phyloP scores from a whole-genome alignment of 1,139 yeast species.

The Pneumocystis wakefieldiae region DNA sequence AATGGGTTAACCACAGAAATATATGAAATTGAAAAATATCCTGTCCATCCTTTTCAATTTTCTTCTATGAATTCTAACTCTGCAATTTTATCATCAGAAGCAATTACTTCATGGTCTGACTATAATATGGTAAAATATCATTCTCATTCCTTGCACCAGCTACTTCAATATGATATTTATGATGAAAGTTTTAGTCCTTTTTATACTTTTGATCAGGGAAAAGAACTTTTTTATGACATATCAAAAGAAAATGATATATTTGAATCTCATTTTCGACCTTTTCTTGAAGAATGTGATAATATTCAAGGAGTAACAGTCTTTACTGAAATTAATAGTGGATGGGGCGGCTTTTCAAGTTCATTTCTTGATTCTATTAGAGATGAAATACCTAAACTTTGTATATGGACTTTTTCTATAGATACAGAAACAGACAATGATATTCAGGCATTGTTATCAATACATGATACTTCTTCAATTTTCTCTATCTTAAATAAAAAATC shows the following conservation, averaged over 20 bases:
- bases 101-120: slow-evolving; percentile 67
- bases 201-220: slow-evolving; percentile 4
- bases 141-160: slow-evolving; percentile 41
- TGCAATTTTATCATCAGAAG: slow-evolving; percentile 24
- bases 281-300: slow-evolving; percentile 64
- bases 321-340: slow-evolving; percentile 57
- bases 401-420: slow-evolving; percentile 1
- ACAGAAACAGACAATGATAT: not conserved
- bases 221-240: slow-evolving; percentile 24
- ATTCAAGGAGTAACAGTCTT: slow-evolving; percentile 55
- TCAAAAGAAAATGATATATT: slow-evolving; percentile 31
- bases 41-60: slow-evolving; percentile 34
- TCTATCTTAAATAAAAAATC: slow-evolving; percentile 3
- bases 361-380: slow-evolving; percentile 45
- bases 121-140: slow-evolving; percentile 53
- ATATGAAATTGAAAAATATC: slow-evolving; percentile 39
- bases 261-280: slow-evolving; percentile 44
- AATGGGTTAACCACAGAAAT: slow-evolving; percentile 22
- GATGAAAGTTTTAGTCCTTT: slow-evolving; percentile 3
- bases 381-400: slow-evolving; percentile 29
- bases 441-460: not conserved
- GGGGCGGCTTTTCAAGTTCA: slow-evolving; percentile 65
- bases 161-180: slow-evolving; percentile 1
- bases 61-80: slow-evolving; percentile 23
- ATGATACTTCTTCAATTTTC: not conserved